Evolutionary conservation across 768 basidiomycete genomes (phyloP).

Genomic region (Solioccasus polychromus): DNA sequence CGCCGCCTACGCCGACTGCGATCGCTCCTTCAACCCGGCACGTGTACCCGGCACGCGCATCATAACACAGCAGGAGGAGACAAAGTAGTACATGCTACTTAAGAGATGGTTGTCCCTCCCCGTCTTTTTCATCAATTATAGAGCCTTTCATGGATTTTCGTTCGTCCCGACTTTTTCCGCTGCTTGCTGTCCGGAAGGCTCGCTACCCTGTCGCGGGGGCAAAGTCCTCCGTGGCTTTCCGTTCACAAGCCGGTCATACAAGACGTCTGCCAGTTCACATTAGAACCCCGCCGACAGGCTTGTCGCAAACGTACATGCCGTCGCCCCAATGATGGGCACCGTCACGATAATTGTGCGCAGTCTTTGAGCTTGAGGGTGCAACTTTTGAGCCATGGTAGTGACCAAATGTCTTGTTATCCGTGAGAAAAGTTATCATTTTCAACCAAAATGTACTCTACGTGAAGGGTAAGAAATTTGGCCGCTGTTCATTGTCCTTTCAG

Average conservation of each 20-base stretch:
- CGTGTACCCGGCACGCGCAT: constrained; percentile 82
- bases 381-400: constrained; percentile 28
- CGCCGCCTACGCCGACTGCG: constrained; percentile 87
- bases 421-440: too few species aligned
- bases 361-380: constrained; percentile 44
- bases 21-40: constrained; percentile 89
- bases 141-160: constrained; percentile 14
- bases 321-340: constrained; percentile 61
- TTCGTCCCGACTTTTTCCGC: constrained; percentile 20
- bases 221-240: constrained; percentile 46
- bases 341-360: constrained; percentile 58
- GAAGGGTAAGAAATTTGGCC: too few species aligned
- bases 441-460: too few species aligned
- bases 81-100: constrained; percentile 27
- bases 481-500: too few species aligned
- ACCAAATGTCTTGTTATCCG: not conserved
- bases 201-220: constrained; percentile 19
- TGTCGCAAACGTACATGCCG: constrained; percentile 46
- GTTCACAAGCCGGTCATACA: constrained; percentile 62
- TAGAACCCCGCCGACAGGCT: constrained; percentile 7
- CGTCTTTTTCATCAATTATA: constrained; percentile 8
- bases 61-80: constrained; percentile 39
- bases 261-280: constrained; percentile 45
- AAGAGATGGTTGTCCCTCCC: constrained; percentile 32
- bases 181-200: constrained; percentile 3